Base-by-base conservation (phyloP, 2,329 filamentous ascomycete genomes). In the Catunica adiposa region DNA sequence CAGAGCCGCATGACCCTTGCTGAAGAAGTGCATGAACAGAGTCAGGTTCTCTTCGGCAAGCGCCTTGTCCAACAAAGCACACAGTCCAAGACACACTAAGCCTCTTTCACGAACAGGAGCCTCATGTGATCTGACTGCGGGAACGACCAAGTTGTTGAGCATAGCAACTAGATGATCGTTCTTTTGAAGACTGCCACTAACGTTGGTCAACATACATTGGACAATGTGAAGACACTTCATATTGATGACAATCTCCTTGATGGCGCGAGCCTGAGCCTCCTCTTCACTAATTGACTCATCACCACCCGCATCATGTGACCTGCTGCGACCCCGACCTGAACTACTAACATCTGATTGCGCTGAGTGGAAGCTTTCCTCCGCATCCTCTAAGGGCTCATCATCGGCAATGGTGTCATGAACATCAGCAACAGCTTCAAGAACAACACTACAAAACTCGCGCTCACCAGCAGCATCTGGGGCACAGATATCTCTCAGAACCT, bases 161-260 rank as follows among this genome's bases (percentile, higher is more conserved):
- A 97, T 96, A n/a, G 86, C 86, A 3, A 94, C 87, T n/a, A 97
- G 71, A 64, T 94, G 84, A 57, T 85, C 82, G 66, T 95, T 95
- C 62, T 89, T 79, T 68, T 96, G 89, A 38, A 97, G 73, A 63
- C 86, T 86, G 59, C 88, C 87, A 54, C 86, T 78, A 8, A 98
- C 87, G 64, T 97, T 95, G 65, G 94, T 83, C 53, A 98, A 77
- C 86, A 97, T 95, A 73, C 89, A 97, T 68, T 96, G 88, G 25
- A 94, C 89, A 62, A 98, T 96, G 65, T 96, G 86, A 59, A 98
- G 76, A 67, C 92, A 97, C 70, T 97, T 97, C 80, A 96, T 89
- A 72, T 97, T 97, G 67, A 97, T 85, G 73, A 96, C 82, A 65
- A 96, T 92, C 69, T 96, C 89, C 61, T 80, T 83, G 61, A 96